Evolutionary conservation across 2,329 filamentous ascomycete species (phyloP).

Genomic region (Aspergillus neotritici): DNA sequence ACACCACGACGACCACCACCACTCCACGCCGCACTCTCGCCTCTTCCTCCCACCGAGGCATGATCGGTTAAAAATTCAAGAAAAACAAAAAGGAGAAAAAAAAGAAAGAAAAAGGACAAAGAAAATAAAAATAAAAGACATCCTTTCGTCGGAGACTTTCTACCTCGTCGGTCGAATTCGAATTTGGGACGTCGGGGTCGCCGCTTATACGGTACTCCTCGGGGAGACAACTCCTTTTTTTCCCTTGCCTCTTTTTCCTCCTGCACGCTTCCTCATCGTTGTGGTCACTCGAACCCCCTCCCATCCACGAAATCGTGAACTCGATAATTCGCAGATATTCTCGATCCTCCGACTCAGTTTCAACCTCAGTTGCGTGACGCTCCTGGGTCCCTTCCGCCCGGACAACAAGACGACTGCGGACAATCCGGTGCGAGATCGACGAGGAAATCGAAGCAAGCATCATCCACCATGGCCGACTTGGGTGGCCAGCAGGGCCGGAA

Average conservation of each 20-base stretch:
- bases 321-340: too few relatives aligned
- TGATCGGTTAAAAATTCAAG: constrained; percentile 10
- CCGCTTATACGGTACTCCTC: too few relatives aligned
- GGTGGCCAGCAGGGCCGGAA: constrained; percentile 57
- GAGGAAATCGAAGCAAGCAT: constrained; percentile 5
- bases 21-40: constrained; percentile 15
- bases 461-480: constrained; percentile 56
- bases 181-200: too few relatives aligned
- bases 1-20: constrained; percentile 9
- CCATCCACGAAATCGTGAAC: too few relatives aligned
- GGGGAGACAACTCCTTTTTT: neutral
- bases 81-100: neutral
- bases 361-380: too few relatives aligned
- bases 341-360: too few relatives aligned
- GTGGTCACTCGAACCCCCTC: too few relatives aligned
- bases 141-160: too few relatives aligned
- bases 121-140: neutral
- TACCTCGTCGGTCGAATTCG: too few relatives aligned
- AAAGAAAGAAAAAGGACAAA: constrained; percentile 2
- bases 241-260: neutral
- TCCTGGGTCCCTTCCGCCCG: too few relatives aligned
- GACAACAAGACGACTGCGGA: too few relatives aligned
- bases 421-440: neutral
- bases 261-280: too few relatives aligned
- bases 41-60: constrained; percentile 22